A percentile compares a stretch with the other conserved stretches of the same genome.
phyloP scores from a whole-genome alignment of 1,284 basidiomycete genomes.

The Ganoderma lucidum region DNA sequence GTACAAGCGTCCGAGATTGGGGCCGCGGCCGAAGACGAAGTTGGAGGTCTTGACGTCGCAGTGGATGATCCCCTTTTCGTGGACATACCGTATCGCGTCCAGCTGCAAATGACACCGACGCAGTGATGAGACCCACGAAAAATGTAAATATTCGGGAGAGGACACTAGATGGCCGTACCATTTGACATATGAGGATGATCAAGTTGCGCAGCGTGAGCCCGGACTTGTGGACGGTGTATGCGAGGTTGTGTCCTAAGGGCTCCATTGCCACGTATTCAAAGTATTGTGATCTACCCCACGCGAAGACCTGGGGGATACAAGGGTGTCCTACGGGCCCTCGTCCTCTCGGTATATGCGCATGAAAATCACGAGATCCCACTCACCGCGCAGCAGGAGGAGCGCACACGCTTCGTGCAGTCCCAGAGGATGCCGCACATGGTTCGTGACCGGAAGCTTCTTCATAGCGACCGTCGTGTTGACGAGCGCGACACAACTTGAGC shows the following conservation, averaged over 20 bases:
- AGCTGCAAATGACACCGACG: not conserved
- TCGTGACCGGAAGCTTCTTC: not conserved
- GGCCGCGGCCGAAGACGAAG: not conserved
- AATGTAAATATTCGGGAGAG: too few relatives aligned
- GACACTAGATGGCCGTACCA: not conserved
- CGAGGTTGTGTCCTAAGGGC: slow-evolving; percentile 1
- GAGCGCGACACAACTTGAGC: too few relatives aligned
- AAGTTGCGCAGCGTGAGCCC: not conserved
- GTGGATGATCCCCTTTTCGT: not conserved
- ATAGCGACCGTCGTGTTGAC: not conserved
- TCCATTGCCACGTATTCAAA: slow-evolving; percentile 25
- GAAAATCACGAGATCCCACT: not conserved
- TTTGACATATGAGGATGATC: not conserved
- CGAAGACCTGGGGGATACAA: slow-evolving; percentile 19
- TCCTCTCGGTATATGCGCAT: not conserved
- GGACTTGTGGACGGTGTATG: not conserved
- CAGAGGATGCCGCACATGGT: not conserved
- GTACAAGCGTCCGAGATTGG: not conserved
- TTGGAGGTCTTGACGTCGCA: not conserved
- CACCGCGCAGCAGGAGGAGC: not conserved
- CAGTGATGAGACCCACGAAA: not conserved
- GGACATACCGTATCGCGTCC: not conserved
- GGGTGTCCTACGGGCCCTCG: slow-evolving; percentile 2
- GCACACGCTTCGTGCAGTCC: not conserved
- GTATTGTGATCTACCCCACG: slow-evolving; percentile 16